Base-by-base conservation (phyloP, 306 rosid species). In the Quercus gilva region DNA sequence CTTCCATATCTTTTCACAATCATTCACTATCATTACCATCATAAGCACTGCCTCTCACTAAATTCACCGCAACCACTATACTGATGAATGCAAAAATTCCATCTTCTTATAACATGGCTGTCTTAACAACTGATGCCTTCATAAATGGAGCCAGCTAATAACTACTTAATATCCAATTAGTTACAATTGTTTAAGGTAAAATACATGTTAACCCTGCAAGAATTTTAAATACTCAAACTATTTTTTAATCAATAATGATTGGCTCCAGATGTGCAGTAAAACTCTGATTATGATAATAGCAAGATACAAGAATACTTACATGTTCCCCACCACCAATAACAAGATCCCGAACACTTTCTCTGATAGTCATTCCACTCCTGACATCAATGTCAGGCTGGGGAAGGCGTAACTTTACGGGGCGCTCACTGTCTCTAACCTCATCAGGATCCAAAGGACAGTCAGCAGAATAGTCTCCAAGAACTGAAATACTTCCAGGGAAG, bases 381-480 rank as follows among this genome's bases (percentile, higher is more conserved):
- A 76, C 71, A 59, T 87, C 91, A 78, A 86, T 76, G 69, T 91
- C 97, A 23, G 96, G 96, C 45, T 86, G 87, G 26, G 97, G 98
- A 78, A 96, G 96, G 80, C 99, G 98, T 70, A 96, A 88, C 85
- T 93, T 95, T 60, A 94, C 93, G 75, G 99, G 99, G 74, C 97
- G 97, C 79, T 96, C 99, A 31, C 97, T 91, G 86, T 96, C 99
- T 84, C 98, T 86, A 75, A 95, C 93, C 87, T 96, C 99, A 72
- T 96, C 99, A 11, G 99, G 99, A 88, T 96, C 99, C 76, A 96
- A 87, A 77, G 96, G 94, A 84, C 96, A 90, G 77, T 96, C 99
- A 60, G 88, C 96, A 68, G 98, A 91, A 82, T 96, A 96, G 85
- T 96, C 98, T 71, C 99, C 99, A 76, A 96, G 97, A 84, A 96